Evolutionary conservation across 345 rosid species (phyloP).

Genomic region (Raphanus raphanistrum): DNA sequence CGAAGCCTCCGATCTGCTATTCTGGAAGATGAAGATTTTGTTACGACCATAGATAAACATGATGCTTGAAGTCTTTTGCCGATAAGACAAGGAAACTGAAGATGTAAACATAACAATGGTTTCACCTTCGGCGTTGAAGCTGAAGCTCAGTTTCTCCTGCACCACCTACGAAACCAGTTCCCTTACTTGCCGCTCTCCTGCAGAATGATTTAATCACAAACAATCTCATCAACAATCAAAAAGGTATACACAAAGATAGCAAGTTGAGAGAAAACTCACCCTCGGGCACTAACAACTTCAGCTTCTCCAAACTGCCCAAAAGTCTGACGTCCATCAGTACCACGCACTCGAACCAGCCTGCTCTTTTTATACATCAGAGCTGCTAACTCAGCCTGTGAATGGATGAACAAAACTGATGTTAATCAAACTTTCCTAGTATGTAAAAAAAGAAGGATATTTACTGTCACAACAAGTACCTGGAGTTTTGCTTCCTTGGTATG

Average conservation of each 20-base stretch:
- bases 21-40: constrained; percentile 44
- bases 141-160: constrained; percentile 99
- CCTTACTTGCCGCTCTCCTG: constrained; percentile 92
- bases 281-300: constrained; percentile 98
- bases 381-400: constrained; percentile 80
- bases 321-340: constrained; percentile 64
- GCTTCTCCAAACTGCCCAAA: constrained; percentile 88
- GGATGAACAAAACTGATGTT: constrained; percentile 12
- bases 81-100: neutral
- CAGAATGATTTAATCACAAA: constrained; percentile 26
- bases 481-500: constrained; percentile 89
- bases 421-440: neutral
- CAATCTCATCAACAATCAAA: constrained; percentile 7
- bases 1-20: constrained; percentile 64
- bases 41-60: neutral
- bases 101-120: neutral
- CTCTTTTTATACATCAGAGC: constrained; percentile 85
- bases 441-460: neutral
- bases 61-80: neutral
- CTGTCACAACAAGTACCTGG: constrained; percentile 54
- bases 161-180: constrained; percentile 87
- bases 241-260: neutral
- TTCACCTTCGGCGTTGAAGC: constrained; percentile 75
- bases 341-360: constrained; percentile 88
- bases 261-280: constrained; percentile 49